Evolutionary conservation across 306 rosid genomes (phyloP), one percentile per base, ranked within the genome.

Genomic region (Inga laurina): DNA sequence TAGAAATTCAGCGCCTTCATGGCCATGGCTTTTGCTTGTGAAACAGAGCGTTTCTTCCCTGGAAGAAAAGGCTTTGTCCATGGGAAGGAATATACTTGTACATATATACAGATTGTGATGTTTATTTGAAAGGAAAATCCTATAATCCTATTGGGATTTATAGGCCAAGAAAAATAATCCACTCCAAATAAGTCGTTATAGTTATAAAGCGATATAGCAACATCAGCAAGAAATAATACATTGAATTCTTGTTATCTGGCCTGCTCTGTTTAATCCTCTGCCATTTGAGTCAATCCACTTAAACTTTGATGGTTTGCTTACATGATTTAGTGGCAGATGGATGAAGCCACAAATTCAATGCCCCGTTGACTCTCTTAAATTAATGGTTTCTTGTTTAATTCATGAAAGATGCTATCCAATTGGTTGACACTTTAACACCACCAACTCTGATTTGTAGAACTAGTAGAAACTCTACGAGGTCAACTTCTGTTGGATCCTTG

Each of bases 391-490:
- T 11, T 4, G 32, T 13, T 12, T 30, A 5, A 5, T 1, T 72
- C 48, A 68, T 81, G 83, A 70, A 78, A 75, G 84, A 82, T 51
- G 56, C 1, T 69, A 30, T 24, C 67, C 22, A 10, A 76, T 37
- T 37, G 69, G 77, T 61, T 51, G 74, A 76, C 32, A 37, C 39
- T 37, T 37, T 37, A 3, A 37, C 6, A 44, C 74, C 79, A 91
- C 88, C 89, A 84, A 90, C 91, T 91, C 88, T 90, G 68, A 72
- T 9, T 32, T 22, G 66, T 59, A 22, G 66, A 8, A 24, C 67
- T 32, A 19, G 43, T 79, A 83, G 73, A 66, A 87, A 88, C 81
- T 78, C 84, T 90, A 81, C 41, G 39, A 77, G 81, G 97, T 95
- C 98, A 93, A 92, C 76, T 90, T 82, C 72, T 4, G 43, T 6